Evolutionary conservation across 768 basidiomycete species (phyloP).

Genomic region (Tulasnella sp.): DNA sequence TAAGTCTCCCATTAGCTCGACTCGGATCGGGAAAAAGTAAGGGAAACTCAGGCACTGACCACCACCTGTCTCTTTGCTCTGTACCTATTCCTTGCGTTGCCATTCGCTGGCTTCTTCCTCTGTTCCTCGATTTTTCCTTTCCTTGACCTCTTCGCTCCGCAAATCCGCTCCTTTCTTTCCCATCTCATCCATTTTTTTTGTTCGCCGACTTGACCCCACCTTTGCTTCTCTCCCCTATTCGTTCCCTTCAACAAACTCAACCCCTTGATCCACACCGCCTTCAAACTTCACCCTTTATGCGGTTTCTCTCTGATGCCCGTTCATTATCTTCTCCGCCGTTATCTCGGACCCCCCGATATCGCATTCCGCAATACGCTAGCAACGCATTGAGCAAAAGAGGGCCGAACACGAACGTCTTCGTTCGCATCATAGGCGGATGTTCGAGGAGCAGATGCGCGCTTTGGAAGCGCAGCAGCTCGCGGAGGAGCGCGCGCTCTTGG

Average conservation of each 20-base stretch:
- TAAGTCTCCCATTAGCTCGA: constrained; percentile 49
- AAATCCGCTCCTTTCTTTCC: constrained; percentile 11
- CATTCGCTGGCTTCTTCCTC: neutral
- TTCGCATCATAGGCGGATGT: constrained; percentile 79
- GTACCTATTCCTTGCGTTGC: neutral
- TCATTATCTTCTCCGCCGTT: neutral
- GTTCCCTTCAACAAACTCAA: constrained; percentile 6
- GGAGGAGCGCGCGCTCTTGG: constrained; percentile 64
- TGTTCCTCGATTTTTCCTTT: constrained; percentile 31
- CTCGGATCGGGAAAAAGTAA: constrained; percentile 3
- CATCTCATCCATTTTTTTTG: constrained; percentile 6
- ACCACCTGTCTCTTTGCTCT: neutral
- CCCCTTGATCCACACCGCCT: neutral
- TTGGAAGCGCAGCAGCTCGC: constrained; percentile 90
- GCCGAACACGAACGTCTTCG: constrained; percentile 89
- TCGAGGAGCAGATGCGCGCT: constrained; percentile 95
- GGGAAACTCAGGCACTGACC: constrained; percentile 10
- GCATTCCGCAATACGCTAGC: constrained; percentile 35
- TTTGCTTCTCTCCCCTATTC: neutral
- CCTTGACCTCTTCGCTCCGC: neutral
- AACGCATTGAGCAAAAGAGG: constrained; percentile 91
- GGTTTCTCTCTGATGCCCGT: constrained; percentile 31
- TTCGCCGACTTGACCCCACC: neutral
- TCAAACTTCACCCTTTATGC: constrained; percentile 28
- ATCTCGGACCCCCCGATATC: neutral